Percentiles rank a stretch among this genome's conserved stretches.
phyloP scores from a whole-genome alignment of 1,284 basidiomycete species.

The Boletus calvinii region DNA sequence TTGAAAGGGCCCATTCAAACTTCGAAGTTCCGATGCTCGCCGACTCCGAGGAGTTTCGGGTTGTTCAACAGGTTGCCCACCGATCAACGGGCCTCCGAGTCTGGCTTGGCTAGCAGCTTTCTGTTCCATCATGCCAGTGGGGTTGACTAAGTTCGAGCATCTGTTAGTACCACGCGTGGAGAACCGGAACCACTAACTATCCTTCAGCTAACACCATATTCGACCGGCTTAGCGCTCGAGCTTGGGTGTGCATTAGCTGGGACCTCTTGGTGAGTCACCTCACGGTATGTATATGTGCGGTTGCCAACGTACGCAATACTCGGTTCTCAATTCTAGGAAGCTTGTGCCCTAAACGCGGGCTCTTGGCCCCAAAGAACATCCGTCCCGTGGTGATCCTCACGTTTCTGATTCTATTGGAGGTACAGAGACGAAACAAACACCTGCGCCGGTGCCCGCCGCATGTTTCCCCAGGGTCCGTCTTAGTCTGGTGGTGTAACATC shows the following conservation, averaged over 20 bases:
- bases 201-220: background rate
- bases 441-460: background rate
- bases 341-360: background rate
- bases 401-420: background rate
- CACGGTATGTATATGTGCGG: background rate
- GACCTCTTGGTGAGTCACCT: background rate
- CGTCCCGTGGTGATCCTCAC: background rate
- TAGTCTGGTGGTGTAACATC: background rate
- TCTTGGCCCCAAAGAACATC: background rate
- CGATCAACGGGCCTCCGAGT: no score
- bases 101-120: no score
- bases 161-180: background rate
- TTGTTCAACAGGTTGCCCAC: no score
- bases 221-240: background rate
- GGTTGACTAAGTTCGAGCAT: no score
- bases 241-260: background rate
- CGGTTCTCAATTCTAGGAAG: background rate
- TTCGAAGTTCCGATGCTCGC: no score
- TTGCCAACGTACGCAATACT: background rate
- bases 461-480: background rate
- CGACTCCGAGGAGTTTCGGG: no score
- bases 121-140: background rate
- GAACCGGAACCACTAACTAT: background rate
- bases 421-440: background rate
- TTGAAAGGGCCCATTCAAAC: no score